A percentile compares a stretch with the other conserved stretches of the same genome.
Evolutionary conservation across 2,329 filamentous ascomycete species (phyloP).

Genomic region (Alternaria solani): DNA sequence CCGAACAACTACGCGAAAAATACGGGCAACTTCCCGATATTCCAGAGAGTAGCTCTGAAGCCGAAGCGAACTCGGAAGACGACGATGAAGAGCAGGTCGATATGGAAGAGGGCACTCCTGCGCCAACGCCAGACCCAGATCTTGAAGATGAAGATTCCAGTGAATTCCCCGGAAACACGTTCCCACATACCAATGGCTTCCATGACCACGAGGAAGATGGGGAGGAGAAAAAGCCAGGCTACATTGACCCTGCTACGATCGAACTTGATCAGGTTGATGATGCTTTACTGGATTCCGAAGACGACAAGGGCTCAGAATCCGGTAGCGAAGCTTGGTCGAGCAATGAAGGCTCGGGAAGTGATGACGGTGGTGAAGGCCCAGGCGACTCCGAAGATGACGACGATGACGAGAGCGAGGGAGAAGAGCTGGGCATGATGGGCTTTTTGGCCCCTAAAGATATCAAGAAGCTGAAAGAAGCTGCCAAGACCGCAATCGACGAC

Average conservation of each 20-base stretch:
- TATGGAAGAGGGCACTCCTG: slow-evolving; percentile 29
- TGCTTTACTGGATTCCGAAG: slow-evolving; percentile 49
- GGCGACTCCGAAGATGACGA: slow-evolving; percentile 25
- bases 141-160: slow-evolving; percentile 32
- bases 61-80: slow-evolving; percentile 41
- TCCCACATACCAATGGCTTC: slow-evolving; percentile 33
- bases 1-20: slow-evolving; percentile 73
- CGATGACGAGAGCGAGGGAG: slow-evolving; percentile 48
- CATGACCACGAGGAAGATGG: slow-evolving; percentile 27
- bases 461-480: slow-evolving; percentile 46
- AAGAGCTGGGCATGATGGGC: slow-evolving; percentile 44
- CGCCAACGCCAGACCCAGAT: slow-evolving; percentile 43
- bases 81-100: slow-evolving; percentile 45
- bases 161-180: slow-evolving; percentile 19
- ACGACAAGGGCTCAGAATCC: slow-evolving; percentile 39
- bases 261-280: slow-evolving; percentile 54
- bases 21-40: slow-evolving; percentile 69
- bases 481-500: slow-evolving; percentile 36
- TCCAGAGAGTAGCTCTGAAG: slow-evolving; percentile 45
- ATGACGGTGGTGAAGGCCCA: slow-evolving; percentile 30
- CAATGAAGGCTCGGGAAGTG: slow-evolving; percentile 44
- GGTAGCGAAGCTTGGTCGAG: slow-evolving; percentile 50
- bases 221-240: slow-evolving; percentile 25
- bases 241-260: slow-evolving; percentile 48
- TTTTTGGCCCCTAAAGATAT: slow-evolving; percentile 46